Percentiles rank a stretch among this genome's conserved stretches.
Conservation (phyloP, 805 yeast genomes). For the Tetrapisispora arboricola region DNA sequence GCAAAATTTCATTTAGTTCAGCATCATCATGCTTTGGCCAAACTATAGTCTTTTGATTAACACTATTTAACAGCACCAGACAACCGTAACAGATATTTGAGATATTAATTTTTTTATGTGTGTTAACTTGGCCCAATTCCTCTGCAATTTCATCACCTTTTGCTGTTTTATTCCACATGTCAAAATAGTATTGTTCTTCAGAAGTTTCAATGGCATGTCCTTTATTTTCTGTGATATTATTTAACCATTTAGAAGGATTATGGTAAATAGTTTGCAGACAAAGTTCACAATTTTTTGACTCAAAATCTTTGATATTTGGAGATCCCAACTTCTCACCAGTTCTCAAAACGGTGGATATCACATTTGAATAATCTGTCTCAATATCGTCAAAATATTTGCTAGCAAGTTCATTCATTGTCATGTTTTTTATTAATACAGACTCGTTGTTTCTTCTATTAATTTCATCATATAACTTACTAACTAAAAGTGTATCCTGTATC, state of each 20-base stretch:
- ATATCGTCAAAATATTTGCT: slow-evolving; percentile 59
- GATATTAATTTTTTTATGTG: slow-evolving; percentile 12
- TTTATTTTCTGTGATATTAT: slow-evolving; percentile 52
- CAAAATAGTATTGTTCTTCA: slow-evolving; percentile 32
- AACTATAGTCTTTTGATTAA: slow-evolving; percentile 30
- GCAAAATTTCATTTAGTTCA: slow-evolving; percentile 32
- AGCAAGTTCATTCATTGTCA: slow-evolving; percentile 74
- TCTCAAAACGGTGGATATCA: slow-evolving; percentile 84
- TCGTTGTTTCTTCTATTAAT: slow-evolving; percentile 10
- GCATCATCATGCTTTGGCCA: slow-evolving; percentile 28
- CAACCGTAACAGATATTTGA: slow-evolving; percentile 65
- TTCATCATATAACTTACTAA: slow-evolving; percentile 22
- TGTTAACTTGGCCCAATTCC: slow-evolving; percentile 16
- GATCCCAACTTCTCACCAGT: slow-evolving; percentile 69
- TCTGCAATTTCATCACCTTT: slow-evolving; percentile 2
- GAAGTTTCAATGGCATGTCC: slow-evolving; percentile 39
- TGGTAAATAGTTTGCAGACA: slow-evolving; percentile 47
- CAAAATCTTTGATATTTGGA: slow-evolving; percentile 27
- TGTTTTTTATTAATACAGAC: slow-evolving; percentile 38
- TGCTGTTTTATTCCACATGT: slow-evolving; percentile 22
- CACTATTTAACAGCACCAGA: slow-evolving; percentile 46
- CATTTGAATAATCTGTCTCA: slow-evolving; percentile 74
- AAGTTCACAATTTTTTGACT: slow-evolving; percentile 36
- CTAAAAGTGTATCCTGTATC: slow-evolving; percentile 14
- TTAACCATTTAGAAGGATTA: slow-evolving; percentile 57